A percentile compares a stretch with the other conserved stretches of the same genome.
Conservation (phyloP, 1,139 yeast species). For the Sugiyamaella xylanicola region DNA sequence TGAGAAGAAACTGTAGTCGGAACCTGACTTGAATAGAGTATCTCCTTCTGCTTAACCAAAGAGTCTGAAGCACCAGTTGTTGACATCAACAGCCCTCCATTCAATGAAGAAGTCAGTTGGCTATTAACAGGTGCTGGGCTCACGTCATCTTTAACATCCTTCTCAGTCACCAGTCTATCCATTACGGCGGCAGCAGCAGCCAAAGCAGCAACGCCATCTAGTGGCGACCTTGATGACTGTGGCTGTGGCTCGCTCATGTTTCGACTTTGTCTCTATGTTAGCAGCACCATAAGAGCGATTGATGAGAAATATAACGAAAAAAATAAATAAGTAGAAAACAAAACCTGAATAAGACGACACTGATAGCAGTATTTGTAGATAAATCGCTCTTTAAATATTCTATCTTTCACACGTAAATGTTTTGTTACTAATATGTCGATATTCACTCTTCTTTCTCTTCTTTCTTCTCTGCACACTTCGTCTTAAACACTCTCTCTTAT, state of each 20-base stretch:
- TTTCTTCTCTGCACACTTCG: too few species aligned
- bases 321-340: neutral
- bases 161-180: conserved; percentile 10
- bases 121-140: neutral
- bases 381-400: too few species aligned
- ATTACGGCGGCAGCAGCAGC: conserved; percentile 16
- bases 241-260: neutral
- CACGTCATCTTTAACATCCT: neutral
- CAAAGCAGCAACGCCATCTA: conserved; percentile 16
- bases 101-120: neutral
- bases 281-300: conserved; percentile 1
- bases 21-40: too few species aligned
- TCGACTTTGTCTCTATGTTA: neutral
- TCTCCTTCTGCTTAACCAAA: too few species aligned
- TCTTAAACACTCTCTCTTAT: too few species aligned
- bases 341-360: neutral
- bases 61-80: neutral
- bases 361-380: too few species aligned
- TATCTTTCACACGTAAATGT: too few species aligned
- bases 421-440: too few species aligned
- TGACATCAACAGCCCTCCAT: too few species aligned
- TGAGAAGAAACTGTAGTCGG: too few species aligned
- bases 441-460: too few species aligned
- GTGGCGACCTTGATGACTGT: neutral
- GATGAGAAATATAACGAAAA: neutral